Evolutionary conservation across 2,329 filamentous ascomycete genomes (phyloP), one percentile per base, ranked within the genome.

Genomic region (Alternaria atra): DNA sequence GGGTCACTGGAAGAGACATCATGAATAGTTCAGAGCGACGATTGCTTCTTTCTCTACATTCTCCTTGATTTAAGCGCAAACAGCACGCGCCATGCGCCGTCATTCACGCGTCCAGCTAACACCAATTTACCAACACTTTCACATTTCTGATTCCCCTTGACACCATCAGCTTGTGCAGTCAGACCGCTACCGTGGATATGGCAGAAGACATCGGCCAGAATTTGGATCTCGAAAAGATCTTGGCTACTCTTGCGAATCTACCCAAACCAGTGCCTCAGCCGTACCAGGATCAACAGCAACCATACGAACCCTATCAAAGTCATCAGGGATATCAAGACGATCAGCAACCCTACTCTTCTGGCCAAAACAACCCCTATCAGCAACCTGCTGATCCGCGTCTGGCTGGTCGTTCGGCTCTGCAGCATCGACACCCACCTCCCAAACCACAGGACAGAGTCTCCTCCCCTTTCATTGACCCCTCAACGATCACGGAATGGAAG

Each of bases 401-500:
- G 10, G 60, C 35, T 32, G 58, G 59, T n/a, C 69, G 71, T 23
- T 42, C 67, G 15, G 34, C 55, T 17, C 64, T 60, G 10, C 63
- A 71, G 29, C 67, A 69, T 47, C 60, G 58, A 25, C 59, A 63
- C 17, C 55, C 59, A 42, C 35, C 55, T 25, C 52, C 64, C 43
- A 58, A 56, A 47, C 65, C 67, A 4, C 73, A 71, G 48, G 52
- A 55, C 27, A 65, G 60, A 9, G 43, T 63, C 29, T 65, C 70
- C 4, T 69, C 70, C 10, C 67, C 74, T 4, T 47, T 67, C 12
- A 80, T 84, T 20, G 81, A 84, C 62, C 80, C 82, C 34, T 78
- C 82, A 0, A 81, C 79, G 0, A 84, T 84, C 59, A 83, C 78
- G 7, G 78, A 82, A 60, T 84, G 83, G 83, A 78, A 79, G 47